A percentile compares a stretch with the other conserved stretches of the same genome.
Conservation (phyloP, 2,329 filamentous ascomycete genomes). For the Dothideomycetes sp. region DNA sequence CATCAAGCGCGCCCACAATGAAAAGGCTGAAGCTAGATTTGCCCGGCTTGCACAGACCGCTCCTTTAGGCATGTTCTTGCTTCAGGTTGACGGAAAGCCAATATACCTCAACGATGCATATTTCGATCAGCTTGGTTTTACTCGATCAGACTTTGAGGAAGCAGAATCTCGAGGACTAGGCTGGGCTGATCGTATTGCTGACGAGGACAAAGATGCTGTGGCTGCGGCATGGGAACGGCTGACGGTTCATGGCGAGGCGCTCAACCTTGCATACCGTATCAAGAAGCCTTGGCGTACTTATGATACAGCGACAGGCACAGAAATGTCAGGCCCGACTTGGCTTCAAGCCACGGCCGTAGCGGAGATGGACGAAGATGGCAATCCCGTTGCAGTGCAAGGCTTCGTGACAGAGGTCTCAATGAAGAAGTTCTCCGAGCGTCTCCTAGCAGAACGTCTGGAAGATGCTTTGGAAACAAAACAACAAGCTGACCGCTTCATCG, state of each 20-base stretch:
- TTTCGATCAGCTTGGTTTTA: constrained; percentile 22
- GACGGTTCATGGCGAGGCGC: constrained; percentile 17
- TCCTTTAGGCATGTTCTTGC: constrained; percentile 28
- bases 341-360: constrained; percentile 21
- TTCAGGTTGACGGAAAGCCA: constrained; percentile 21
- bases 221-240: constrained; percentile 21
- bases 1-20: constrained; percentile 19
- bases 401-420: constrained; percentile 24
- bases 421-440: constrained; percentile 20
- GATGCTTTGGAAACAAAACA: constrained; percentile 26
- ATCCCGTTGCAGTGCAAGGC: constrained; percentile 18
- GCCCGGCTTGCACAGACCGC: constrained; percentile 27
- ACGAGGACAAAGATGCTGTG: constrained; percentile 25
- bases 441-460: constrained; percentile 20
- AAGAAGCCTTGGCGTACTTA: constrained; percentile 24
- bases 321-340: constrained; percentile 20
- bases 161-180: constrained; percentile 16
- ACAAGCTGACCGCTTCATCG: constrained; percentile 26
- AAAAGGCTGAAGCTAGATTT: constrained; percentile 26
- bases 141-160: constrained; percentile 12
- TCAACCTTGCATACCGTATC: constrained; percentile 26
- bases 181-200: constrained; percentile 11
- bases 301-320: constrained; percentile 16
- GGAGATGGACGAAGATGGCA: constrained; percentile 19
- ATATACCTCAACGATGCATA: constrained; percentile 30